Base-by-base conservation (phyloP, 2,329 filamentous ascomycete genomes). In the Fusarium heterosporum region DNA sequence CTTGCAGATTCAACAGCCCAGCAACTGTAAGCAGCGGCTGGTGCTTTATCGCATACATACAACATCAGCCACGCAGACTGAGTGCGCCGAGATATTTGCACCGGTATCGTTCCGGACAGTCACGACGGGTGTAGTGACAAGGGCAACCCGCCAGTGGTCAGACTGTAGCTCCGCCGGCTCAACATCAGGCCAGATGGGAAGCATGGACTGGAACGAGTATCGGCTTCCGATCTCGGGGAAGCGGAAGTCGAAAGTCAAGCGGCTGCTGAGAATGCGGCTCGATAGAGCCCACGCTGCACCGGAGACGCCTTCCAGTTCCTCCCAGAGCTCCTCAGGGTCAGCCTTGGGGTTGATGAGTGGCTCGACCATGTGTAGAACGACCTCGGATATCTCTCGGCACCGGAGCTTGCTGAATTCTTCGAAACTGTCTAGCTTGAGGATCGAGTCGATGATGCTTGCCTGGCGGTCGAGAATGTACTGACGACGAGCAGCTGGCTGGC, bases 121-220 rank as follows among this genome's bases (percentile, higher is more conserved):
- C 43, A 87, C 80, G 10, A 83, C 80, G 1, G 85, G 85, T 0
- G 85, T 86, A 7, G 85, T 82, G 28, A 85, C 82, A 3, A 87
- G 78, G 52, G 82, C 81, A n/a, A 88, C 74, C 7, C 85, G 81
- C 75, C 79, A 83, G 69, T 86, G 84, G 68, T 79, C 79, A 8
- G 78, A 75, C 75, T 86, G 84, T 19, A 87, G 73, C 50, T 81
- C 77, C 54, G 78, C 72, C 1, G 80, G 76, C 34, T 82, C 77
- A 28, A 77, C 69, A 34, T 72, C 65, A 25, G 79, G 78, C 74
- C 84, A 84, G 61, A 84, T 77, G 53, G 66, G 80, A 43, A 77
- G 75, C 81, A 84, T 88, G 66, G 76, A 79, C 66, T 83, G 78
- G 57, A 78, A 78, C 16, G 74, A 79, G 77, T 84, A 87, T 69